Evolutionary conservation across 208 protist genomes (phyloP), one percentile per base, ranked within the genome.

Genomic region (Angomonas ambiguus): DNA sequence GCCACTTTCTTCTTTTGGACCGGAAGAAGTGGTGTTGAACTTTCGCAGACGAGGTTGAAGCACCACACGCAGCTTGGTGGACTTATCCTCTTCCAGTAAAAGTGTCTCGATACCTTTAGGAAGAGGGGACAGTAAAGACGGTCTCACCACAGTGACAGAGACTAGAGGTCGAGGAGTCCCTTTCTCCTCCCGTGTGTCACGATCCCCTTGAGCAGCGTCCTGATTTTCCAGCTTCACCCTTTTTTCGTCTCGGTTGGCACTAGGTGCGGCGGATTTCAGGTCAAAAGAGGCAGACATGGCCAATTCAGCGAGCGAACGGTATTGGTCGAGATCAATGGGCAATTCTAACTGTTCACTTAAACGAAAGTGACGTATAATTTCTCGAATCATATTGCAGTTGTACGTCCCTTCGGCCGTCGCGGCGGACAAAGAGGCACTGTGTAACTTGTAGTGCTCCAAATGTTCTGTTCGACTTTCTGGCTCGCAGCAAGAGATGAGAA

Each of bases 401-500:
- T 96, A 96, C 31, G 83, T 96, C 38, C 87, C 91, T 65, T 96
- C 87, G 2, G 87, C 85, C 31, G 72, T 87, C 24, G 91, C 87
- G 1, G 91, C 87, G 24, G 91, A 91, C 25, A 96, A 74, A 10
- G 91, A 94, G 27, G 79, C 76, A 61, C 77, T 80, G 65, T 86
- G 80, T 18, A 96, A 73, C 57, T 67, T 71, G 74, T 96, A 96
- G 71, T 94, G 77, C 71, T 93, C 82, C 69, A 94, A 79, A 65
- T 83, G 79, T 22, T 77, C 60, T 1, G 91, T 93, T 42, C 91
- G 79, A 59, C 87, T 93, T n/a, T 94, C 87, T 5, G 91, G 91
- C 74, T 96, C 85, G 72, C 84, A 93, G 77, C 87, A 93, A 2
- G 85, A 90, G 30, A 91, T 77, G 31, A 96, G 84, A 62, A 96